A percentile compares a stretch with the other conserved stretches of the same genome.
phyloP scores from a whole-genome alignment of 2,329 filamentous ascomycete species.

The Camptophora hylomeconis region DNA sequence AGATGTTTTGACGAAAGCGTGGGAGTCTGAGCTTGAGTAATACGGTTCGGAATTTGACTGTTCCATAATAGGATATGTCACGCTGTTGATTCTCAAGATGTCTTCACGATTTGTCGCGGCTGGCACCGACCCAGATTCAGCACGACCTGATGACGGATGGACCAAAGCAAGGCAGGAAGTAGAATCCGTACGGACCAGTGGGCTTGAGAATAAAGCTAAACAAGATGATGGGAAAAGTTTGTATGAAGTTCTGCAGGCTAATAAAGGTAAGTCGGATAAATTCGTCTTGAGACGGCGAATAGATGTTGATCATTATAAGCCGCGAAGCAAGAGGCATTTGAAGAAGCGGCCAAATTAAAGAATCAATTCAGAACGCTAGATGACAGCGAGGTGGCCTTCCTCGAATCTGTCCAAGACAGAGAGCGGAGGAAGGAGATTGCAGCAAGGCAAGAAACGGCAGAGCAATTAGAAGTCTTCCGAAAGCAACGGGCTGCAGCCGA shows the following conservation, averaged over 20 bases:
- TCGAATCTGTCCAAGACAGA: slow-evolving; percentile 44
- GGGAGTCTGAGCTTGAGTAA: no score
- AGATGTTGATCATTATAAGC: slow-evolving; percentile 15
- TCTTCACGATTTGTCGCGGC: slow-evolving; percentile 33
- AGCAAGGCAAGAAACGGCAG: slow-evolving; percentile 44
- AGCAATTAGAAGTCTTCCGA: slow-evolving; percentile 46
- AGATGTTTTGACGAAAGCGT: no score
- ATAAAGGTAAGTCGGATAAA: slow-evolving; percentile 33
- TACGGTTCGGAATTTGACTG: no score
- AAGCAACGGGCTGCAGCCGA: slow-evolving; percentile 47
- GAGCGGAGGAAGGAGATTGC: slow-evolving; percentile 43
- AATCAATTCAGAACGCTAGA: slow-evolving; percentile 40
- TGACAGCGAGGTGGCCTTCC: slow-evolving; percentile 38
- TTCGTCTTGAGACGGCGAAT: not conserved
- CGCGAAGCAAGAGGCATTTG: slow-evolving; percentile 40
- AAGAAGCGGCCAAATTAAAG: slow-evolving; percentile 36
- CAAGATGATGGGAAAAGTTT: slow-evolving; percentile 35
- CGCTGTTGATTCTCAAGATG: no score
- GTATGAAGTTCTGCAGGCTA: slow-evolving; percentile 35
- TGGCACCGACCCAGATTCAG: slow-evolving; percentile 26
- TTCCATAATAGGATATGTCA: no score
- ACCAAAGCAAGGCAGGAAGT: slow-evolving; percentile 25
- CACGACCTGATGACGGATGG: slow-evolving; percentile 31
- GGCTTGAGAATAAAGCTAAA: slow-evolving; percentile 14
- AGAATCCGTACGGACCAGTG: slow-evolving; percentile 16